Base-by-base conservation (phyloP, 2,329 filamentous ascomycete species). In the Talaromyces atroroseus region DNA sequence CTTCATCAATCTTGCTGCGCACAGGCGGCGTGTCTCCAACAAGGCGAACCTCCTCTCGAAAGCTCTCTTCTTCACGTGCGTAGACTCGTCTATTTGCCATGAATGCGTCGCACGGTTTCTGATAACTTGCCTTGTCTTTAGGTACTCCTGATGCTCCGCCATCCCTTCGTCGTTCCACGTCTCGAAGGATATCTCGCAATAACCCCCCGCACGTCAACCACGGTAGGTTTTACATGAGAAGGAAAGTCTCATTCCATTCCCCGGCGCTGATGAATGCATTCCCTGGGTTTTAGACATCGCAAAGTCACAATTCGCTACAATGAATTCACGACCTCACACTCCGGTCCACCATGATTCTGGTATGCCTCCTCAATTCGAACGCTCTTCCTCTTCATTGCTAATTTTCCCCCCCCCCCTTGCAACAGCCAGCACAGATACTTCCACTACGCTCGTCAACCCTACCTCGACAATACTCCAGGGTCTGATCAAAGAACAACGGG, bases 401-500 rank as follows among this genome's bases (percentile, higher is more conserved):
- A 45, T 21, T n/a, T n/a, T 21, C 26, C 8, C 5, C 26, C n/a
- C n/a, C n/a, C 6, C 26, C 20, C n/a, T 16, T 52, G 8, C n/a
- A 29, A 32, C 50, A 57, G 45, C 44, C 40, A 70, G 64, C 5
- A 65, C 66, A 2, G 71, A 73, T 18, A 58, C 62, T 16, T 62
- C 66, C 11, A 63, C 68, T 2, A 65, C 70, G 6, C 53, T 72
- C 2, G 72, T 74, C 8, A 73, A 74, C 47, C 72, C 73, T 11
- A 68, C 69, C 2, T 76, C 73, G 1, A 62, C 65, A 20, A 65
- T 75, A 3, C 61, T 76, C 20, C 72, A 76, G 52, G 71, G 68
- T 55, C 59, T 75, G 26, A 64, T 76, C 36, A 73, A 72, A 54
- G 73, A 75, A 59, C 71, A 74, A 53, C 72, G 73, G 12, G 73